phyloP scores from a whole-genome alignment of 371 early-diverging fungal genomes.

The Mortierella sp. region DNA sequence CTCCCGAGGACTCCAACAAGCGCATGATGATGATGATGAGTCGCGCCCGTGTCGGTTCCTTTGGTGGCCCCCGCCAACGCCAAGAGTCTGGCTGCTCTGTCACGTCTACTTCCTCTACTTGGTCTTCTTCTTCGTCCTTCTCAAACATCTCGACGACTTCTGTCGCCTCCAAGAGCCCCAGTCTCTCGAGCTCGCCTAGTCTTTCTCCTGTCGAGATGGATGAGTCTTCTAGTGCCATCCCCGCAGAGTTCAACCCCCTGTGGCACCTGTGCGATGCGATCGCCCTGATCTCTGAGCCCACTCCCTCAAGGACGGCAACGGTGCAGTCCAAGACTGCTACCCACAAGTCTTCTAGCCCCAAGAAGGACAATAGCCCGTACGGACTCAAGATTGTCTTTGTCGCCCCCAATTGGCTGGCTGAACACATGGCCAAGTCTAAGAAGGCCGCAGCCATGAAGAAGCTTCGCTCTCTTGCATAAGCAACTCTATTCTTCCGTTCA shows the following conservation, averaged over 20 bases:
- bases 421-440: conserved; percentile 52
- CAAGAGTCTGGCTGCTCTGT: conserved; percentile 55
- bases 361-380: conserved; percentile 8
- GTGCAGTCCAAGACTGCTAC: neutral
- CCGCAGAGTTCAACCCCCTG: conserved; percentile 32
- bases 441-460: conserved; percentile 41
- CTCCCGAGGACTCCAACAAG: conserved; percentile 15
- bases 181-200: conserved; percentile 12
- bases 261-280: conserved; percentile 49
- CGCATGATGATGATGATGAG: conserved; percentile 19
- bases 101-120: conserved; percentile 36
- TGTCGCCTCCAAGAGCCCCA: conserved; percentile 14
- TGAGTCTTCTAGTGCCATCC: neutral
- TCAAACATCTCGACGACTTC: conserved; percentile 26
- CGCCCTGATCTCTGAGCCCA: conserved; percentile 13
- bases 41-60: conserved; percentile 8
- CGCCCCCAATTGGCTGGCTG: conserved; percentile 49
- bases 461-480: conserved; percentile 8
- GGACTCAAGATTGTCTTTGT: conserved; percentile 48
- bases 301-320: neutral
- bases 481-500: no score
- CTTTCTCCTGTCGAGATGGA: conserved; percentile 21
- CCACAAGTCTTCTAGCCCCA: conserved; percentile 9
- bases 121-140: conserved; percentile 40
- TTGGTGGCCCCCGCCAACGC: conserved; percentile 35